phyloP scores from a whole-genome alignment of 1,284 basidiomycete genomes.

The Malassezia furfur region DNA sequence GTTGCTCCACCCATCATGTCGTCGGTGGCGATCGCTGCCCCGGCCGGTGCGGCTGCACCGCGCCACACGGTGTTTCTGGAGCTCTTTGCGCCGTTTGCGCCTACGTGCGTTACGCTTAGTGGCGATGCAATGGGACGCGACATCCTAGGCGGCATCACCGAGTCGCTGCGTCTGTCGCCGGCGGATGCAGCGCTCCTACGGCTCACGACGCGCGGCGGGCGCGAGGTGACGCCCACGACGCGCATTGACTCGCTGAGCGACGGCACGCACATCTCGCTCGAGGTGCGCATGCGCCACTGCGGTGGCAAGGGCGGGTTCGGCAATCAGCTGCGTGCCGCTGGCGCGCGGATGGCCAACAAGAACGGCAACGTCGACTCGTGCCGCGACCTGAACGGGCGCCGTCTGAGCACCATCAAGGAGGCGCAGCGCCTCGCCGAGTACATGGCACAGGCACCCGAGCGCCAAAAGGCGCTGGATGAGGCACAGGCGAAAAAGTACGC shows the following conservation, averaged over 20 bases:
- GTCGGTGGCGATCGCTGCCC: background rate
- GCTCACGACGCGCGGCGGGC: constrained; percentile 8
- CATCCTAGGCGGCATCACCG: background rate
- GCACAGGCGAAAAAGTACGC: constrained; percentile 69
- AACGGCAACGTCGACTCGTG: constrained; percentile 78
- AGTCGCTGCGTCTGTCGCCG: background rate
- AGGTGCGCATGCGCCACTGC: constrained; percentile 46
- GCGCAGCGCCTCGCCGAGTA: constrained; percentile 88
- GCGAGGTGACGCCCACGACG: background rate
- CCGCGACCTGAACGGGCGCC: constrained; percentile 77
- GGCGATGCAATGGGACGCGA: background rate
- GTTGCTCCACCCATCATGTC: background rate
- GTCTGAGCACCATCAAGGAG: constrained; percentile 87
- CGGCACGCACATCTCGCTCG: constrained; percentile 16
- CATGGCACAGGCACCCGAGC: constrained; percentile 71
- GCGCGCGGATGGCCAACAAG: constrained; percentile 76
- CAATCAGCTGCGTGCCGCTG: constrained; percentile 85
- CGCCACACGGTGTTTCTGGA: background rate
- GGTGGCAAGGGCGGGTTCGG: constrained; percentile 98
- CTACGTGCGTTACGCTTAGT: background rate
- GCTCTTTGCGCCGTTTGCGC: background rate
- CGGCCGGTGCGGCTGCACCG: too few relatives aligned
- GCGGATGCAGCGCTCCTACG: background rate
- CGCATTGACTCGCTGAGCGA: background rate
- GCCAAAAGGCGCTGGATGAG: constrained; percentile 58